Conservation (phyloP, 129 eudicot species). For the Deinandra increscens region DNA sequence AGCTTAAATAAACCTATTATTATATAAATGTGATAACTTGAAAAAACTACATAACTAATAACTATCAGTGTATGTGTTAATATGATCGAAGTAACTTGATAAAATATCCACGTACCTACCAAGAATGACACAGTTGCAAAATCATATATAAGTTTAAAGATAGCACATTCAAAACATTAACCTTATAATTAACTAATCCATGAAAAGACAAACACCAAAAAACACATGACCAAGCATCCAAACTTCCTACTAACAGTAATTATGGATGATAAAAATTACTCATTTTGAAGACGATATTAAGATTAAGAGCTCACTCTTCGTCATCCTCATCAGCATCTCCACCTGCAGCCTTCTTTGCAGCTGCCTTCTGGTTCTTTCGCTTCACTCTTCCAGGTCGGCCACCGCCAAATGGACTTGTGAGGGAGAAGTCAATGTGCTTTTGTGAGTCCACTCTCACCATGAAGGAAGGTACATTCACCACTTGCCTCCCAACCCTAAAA, state of each 20-base stretch:
- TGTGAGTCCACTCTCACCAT: constrained; percentile 73
- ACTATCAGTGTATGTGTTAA: too few relatives aligned
- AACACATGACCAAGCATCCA: neutral
- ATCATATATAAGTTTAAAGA: neutral
- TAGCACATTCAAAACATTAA: neutral
- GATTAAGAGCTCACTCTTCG: constrained; percentile 46
- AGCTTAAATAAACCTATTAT: too few relatives aligned
- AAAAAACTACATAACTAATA: too few relatives aligned
- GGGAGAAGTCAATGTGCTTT: constrained; percentile 73
- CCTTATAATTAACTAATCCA: constrained; percentile 11
- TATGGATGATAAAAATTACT: neutral
- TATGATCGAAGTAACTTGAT: too few relatives aligned
- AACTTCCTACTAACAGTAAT: neutral
- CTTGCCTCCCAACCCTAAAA: constrained; percentile 74
- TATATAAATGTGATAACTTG: too few relatives aligned
- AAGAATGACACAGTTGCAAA: neutral
- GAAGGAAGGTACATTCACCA: constrained; percentile 69
- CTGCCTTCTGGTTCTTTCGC: constrained; percentile 76
- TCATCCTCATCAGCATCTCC: constrained; percentile 76
- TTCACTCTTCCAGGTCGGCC: constrained; percentile 82
- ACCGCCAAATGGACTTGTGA: constrained; percentile 70
- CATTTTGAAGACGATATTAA: neutral
- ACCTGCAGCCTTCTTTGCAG: constrained; percentile 77
- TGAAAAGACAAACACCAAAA: neutral
- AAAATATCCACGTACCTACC: too few relatives aligned